Conservation (phyloP, 148 eudicot genomes). For the Chenopodium suecicum region DNA sequence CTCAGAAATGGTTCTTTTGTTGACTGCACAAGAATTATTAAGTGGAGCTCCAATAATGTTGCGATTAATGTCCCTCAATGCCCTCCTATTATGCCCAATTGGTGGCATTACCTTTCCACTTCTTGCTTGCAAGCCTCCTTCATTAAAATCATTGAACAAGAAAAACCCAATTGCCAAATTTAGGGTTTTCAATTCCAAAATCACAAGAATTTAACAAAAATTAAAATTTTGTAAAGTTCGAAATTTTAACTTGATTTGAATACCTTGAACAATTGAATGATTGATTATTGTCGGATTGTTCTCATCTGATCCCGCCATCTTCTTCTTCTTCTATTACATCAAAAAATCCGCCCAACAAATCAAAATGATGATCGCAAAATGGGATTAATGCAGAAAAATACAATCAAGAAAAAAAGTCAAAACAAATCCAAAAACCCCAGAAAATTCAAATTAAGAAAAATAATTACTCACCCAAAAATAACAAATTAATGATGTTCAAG, state of each 20-base stretch:
- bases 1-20: conserved; percentile 52
- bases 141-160: conserved; percentile 5
- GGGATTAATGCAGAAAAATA: not conserved
- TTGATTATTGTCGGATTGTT: conserved; percentile 49
- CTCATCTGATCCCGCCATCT: conserved; percentile 71
- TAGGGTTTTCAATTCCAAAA: conserved; percentile 27
- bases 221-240: not conserved
- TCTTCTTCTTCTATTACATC: conserved; percentile 13
- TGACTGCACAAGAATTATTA: conserved; percentile 32
- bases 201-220: not conserved
- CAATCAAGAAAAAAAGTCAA: not conserved
- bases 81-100: conserved; percentile 58
- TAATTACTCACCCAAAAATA: conserved; percentile 18
- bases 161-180: conserved; percentile 22
- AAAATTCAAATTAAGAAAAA: not conserved
- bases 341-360: conserved; percentile 19
- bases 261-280: conserved; percentile 55
- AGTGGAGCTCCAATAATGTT: conserved; percentile 55
- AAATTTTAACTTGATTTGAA: conserved; percentile 5
- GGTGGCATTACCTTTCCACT: conserved; percentile 46
- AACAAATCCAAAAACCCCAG: not conserved
- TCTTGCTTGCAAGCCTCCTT: conserved; percentile 42
- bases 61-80: conserved; percentile 53
- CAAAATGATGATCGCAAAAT: conserved; percentile 9
- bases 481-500: conserved; percentile 1